Conservation (phyloP, 2,329 filamentous ascomycete species). For the Chrysosporium queenslandicum region DNA sequence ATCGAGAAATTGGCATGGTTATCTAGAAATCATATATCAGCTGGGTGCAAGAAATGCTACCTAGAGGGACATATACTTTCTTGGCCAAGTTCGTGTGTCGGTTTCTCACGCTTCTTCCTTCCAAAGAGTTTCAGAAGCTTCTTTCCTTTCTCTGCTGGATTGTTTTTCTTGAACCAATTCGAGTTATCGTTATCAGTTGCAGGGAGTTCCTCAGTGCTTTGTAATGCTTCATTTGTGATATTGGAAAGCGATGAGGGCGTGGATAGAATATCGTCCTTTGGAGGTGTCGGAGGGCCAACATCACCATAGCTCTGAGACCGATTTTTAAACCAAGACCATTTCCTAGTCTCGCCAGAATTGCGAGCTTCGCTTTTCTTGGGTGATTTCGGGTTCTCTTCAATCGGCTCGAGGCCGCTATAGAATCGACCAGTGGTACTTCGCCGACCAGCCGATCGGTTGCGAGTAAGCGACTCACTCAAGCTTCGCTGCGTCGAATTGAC, state of each 20-base stretch:
- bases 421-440: constrained; percentile 17
- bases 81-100: constrained; percentile 23
- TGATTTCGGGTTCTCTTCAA: constrained; percentile 33
- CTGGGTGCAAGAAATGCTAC: neutral
- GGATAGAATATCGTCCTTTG: constrained; percentile 18
- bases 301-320: constrained; percentile 24
- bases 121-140: constrained; percentile 46
- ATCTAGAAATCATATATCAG: neutral
- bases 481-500: neutral
- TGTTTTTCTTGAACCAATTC: constrained; percentile 6
- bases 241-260: constrained; percentile 22
- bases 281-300: constrained; percentile 16
- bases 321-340: constrained; percentile 41
- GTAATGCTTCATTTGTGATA: constrained; percentile 13
- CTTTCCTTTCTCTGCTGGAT: constrained; percentile 10
- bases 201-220: neutral
- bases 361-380: constrained; percentile 23
- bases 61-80: constrained; percentile 30
- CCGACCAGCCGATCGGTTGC: constrained; percentile 3
- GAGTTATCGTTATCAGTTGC: neutral
- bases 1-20: constrained; percentile 6
- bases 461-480: neutral
- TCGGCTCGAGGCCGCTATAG: constrained; percentile 32
- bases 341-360: constrained; percentile 28
- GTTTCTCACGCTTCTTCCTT: constrained; percentile 38